Conservation (phyloP, 2,329 filamentous ascomycete species). For the Colletotrichum simmondsii region DNA sequence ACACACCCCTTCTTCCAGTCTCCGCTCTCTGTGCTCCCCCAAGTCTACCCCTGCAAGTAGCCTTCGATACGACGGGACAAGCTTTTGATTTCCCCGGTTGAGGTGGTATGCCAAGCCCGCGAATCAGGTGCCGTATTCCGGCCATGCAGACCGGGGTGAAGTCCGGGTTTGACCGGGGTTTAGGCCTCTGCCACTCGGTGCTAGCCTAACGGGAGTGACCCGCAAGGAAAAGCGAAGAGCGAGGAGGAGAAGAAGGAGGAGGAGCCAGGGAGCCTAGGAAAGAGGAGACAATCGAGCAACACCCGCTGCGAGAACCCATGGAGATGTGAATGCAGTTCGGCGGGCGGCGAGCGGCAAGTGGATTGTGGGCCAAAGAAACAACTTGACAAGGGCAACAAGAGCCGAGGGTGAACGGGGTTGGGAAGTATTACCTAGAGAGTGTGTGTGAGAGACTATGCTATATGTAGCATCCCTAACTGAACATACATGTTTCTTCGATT, state of each 20-base stretch:
- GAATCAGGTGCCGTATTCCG: constrained; percentile 26
- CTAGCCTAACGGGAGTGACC: neutral
- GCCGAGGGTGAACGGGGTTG: constrained; percentile 1
- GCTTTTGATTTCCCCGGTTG: constrained; percentile 28
- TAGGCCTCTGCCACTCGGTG: neutral
- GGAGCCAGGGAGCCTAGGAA: neutral
- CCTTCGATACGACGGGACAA: constrained; percentile 30
- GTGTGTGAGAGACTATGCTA: neutral
- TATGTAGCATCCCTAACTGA: neutral
- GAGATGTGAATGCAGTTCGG: constrained; percentile 1
- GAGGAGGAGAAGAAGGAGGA: neutral
- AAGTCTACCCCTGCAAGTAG: neutral
- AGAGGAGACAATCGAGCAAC: neutral
- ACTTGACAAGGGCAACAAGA: neutral
- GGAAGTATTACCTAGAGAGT: neutral
- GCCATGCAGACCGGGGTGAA: neutral
- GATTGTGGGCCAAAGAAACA: constrained; percentile 18
- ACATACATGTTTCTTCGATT: neutral
- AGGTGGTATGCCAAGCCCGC: constrained; percentile 27
- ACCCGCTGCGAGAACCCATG: neutral
- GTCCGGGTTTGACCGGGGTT: constrained; percentile 9
- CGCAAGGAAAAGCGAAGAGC: too few species aligned
- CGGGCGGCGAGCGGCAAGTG: constrained; percentile 6
- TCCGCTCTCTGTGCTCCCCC: neutral
- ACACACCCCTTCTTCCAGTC: neutral